Evolutionary conservation across 169 alveolate genomes (phyloP).

Genomic region (Babesia ovis): DNA sequence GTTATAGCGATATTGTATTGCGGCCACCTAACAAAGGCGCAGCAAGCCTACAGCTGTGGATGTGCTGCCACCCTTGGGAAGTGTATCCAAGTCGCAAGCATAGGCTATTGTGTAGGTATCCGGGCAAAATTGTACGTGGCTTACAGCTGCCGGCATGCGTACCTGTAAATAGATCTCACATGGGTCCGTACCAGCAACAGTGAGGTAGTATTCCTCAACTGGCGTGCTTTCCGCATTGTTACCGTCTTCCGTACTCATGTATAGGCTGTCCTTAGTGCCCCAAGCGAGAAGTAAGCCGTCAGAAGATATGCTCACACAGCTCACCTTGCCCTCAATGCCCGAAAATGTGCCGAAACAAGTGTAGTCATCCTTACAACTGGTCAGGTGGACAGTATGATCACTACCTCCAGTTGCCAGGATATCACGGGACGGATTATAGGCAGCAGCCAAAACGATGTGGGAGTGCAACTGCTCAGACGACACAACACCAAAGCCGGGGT

Average conservation of each 20-base stretch:
- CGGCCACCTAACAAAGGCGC: neutral
- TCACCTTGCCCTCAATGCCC: constrained; percentile 63
- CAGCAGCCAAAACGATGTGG: constrained; percentile 58
- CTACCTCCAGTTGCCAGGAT: constrained; percentile 68
- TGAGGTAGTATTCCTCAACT: constrained; percentile 41
- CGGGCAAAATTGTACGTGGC: constrained; percentile 59
- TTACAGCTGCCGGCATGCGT: constrained; percentile 50
- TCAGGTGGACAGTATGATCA: constrained; percentile 62
- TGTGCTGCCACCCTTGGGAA: constrained; percentile 34
- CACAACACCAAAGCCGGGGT: constrained; percentile 9
- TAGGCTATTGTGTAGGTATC: constrained; percentile 41
- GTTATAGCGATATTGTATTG: too few relatives aligned
- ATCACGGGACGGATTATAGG: constrained; percentile 21
- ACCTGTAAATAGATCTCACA: constrained; percentile 56
- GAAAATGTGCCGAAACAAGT: constrained; percentile 64
- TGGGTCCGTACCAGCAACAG: constrained; percentile 66
- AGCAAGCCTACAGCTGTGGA: neutral
- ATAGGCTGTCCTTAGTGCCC: constrained; percentile 67
- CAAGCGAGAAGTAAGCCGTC: constrained; percentile 67
- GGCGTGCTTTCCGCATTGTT: constrained; percentile 10
- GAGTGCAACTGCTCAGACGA: constrained; percentile 62
- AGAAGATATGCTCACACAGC: constrained; percentile 45
- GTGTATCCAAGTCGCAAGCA: constrained; percentile 60
- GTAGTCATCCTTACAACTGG: constrained; percentile 30
- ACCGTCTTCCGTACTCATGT: constrained; percentile 16